phyloP scores from a whole-genome alignment of 768 basidiomycete genomes.

The Tricholoma saponaceum region DNA sequence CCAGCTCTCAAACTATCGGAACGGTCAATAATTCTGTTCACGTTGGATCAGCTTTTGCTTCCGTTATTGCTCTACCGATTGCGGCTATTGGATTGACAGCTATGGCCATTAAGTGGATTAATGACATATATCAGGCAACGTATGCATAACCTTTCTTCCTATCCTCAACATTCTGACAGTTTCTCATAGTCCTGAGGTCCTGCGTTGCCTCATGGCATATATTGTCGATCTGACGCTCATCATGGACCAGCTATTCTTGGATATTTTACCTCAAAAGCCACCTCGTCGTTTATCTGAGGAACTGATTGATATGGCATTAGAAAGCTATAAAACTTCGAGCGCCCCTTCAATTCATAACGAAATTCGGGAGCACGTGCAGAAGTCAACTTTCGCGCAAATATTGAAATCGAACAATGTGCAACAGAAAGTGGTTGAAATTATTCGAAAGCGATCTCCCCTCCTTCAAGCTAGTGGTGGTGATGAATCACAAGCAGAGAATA shows the following conservation, averaged over 20 bases:
- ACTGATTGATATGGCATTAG: not conserved
- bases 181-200: not conserved
- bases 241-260: not conserved
- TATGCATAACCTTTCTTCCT: not conserved
- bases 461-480: too few relatives aligned
- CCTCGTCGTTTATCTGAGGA: not conserved
- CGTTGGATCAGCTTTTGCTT: not conserved
- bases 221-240: conserved; percentile 1
- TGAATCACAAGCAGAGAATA: too few relatives aligned
- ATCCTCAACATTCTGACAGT: not conserved
- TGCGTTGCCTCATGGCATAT: conserved; percentile 1
- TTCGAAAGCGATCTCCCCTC: too few relatives aligned
- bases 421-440: too few relatives aligned
- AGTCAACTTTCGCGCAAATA: not conserved
- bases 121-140: not conserved
- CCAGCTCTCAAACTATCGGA: not conserved
- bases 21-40: not conserved
- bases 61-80: not conserved
- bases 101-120: not conserved
- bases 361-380: not conserved
- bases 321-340: not conserved
- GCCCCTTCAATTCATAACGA: not conserved
- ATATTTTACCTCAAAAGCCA: not conserved
- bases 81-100: not conserved
- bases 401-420: not conserved